phyloP scores from a whole-genome alignment of 2,329 filamentous ascomycete species.

The Stachybotrys echinatus region DNA sequence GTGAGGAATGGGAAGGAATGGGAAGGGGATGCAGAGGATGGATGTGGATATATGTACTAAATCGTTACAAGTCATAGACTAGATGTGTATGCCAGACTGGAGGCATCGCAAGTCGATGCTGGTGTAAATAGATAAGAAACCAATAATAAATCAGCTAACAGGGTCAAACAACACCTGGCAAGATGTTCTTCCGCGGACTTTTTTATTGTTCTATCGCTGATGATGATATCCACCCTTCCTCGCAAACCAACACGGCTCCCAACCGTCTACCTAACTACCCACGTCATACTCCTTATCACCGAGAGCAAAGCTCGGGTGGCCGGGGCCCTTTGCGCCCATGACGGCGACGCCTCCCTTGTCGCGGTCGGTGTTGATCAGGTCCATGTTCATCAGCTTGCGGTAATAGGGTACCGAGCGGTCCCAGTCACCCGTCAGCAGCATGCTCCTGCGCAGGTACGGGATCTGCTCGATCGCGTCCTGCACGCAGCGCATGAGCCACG shows the following conservation, averaged over 20 bases:
- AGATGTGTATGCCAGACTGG: no score
- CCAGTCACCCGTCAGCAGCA: constrained; percentile 41
- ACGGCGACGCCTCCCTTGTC: constrained; percentile 18
- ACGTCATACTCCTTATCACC: no score
- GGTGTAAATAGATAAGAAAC: no score
- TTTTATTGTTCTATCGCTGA: no score
- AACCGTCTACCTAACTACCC: no score
- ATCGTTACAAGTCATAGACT: no score
- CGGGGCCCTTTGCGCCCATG: constrained; percentile 17
- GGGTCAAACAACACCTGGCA: no score
- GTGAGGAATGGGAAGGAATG: neutral
- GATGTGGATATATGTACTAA: neutral
- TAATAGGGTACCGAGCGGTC: constrained; percentile 27
- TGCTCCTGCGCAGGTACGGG: constrained; percentile 47
- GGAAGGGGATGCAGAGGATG: neutral
- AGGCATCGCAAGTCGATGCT: no score
- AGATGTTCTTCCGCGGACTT: no score
- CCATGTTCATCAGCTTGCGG: constrained; percentile 22
- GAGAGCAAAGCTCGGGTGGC: constrained; percentile 14
- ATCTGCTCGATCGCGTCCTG: constrained; percentile 45
- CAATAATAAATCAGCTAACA: no score
- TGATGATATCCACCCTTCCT: no score
- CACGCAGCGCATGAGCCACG: constrained; percentile 55
- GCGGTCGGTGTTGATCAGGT: constrained; percentile 11
- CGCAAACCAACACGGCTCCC: no score